phyloP scores from a whole-genome alignment of 148 eudicot species.

The Polygonum aviculare region DNA sequence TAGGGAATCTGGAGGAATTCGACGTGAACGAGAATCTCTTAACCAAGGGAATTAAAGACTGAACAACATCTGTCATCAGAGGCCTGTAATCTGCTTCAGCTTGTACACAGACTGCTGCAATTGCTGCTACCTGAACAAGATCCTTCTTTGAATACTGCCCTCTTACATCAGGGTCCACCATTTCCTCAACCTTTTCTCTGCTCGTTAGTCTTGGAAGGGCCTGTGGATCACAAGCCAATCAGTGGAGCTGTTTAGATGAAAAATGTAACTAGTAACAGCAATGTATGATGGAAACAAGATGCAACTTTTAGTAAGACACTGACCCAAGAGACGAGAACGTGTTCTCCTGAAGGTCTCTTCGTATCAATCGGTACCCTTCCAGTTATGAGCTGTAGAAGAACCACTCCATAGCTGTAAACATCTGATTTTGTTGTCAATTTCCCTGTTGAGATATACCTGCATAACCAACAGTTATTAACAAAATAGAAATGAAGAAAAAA shows the following conservation, averaged over 20 bases:
- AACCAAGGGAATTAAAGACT: conserved; percentile 71
- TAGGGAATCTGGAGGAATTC: conserved; percentile 37
- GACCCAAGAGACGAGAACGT: conserved; percentile 90
- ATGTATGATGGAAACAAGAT: background rate
- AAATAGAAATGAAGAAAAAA: background rate
- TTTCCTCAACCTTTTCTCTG: conserved; percentile 56
- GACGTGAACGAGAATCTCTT: conserved; percentile 40
- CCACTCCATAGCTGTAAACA: conserved; percentile 89
- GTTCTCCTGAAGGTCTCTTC: conserved; percentile 74
- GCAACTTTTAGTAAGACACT: conserved; percentile 14
- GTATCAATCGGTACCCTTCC: conserved; percentile 81
- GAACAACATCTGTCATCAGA: conserved; percentile 81
- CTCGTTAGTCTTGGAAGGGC: conserved; percentile 78
- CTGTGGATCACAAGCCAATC: conserved; percentile 26
- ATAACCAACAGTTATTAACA: conserved; percentile 6
- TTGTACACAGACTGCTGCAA: conserved; percentile 86
- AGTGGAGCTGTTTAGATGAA: background rate
- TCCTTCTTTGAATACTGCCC: conserved; percentile 72
- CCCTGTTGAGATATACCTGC: conserved; percentile 86
- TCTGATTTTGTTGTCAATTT: conserved; percentile 96
- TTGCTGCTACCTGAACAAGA: conserved; percentile 85
- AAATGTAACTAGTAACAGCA: background rate
- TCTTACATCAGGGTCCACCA: conserved; percentile 62
- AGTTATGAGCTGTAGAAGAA: conserved; percentile 84
- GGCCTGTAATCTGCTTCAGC: conserved; percentile 87